Evolutionary conservation across 257 asterid genomes (phyloP).

Genomic region (Przewalskia tangutica): DNA sequence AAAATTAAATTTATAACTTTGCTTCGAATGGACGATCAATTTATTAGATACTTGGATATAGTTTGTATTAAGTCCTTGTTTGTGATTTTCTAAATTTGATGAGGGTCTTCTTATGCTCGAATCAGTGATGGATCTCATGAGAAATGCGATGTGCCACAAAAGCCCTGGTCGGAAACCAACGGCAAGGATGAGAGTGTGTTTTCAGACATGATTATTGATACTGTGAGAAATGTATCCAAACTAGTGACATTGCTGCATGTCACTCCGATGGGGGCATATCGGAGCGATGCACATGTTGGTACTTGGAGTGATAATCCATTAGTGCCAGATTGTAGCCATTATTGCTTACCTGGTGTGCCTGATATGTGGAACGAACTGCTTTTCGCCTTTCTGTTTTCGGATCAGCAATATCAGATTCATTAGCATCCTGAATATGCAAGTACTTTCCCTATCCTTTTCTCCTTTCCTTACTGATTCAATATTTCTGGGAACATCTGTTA

Average conservation of each 20-base stretch:
- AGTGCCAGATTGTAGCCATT: conserved; percentile 91
- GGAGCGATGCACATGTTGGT: conserved; percentile 67
- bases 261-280: conserved; percentile 57
- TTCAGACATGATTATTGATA: conserved; percentile 51
- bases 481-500: not conserved
- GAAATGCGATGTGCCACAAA: conserved; percentile 58
- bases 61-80: not conserved
- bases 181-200: conserved; percentile 38
- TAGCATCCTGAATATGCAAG: conserved; percentile 12
- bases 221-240: conserved; percentile 29
- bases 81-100: not conserved
- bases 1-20: not conserved
- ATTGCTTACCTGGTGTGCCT: conserved; percentile 95
- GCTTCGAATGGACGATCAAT: too few species aligned
- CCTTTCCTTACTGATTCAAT: not conserved
- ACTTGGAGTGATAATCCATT: conserved; percentile 66
- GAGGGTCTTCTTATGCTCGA: not conserved
- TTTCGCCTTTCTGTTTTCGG: conserved; percentile 36
- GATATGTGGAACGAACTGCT: conserved; percentile 82
- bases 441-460: not conserved
- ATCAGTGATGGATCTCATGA: conserved; percentile 44
- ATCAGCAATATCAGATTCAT: conserved; percentile 6
- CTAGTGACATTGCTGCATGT: conserved; percentile 60
- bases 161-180: conserved; percentile 28
- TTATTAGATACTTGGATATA: not conserved